These are phyloP conservation scores for Cephalotrichum gorgonifer DNA, from an alignment of 2,329 filamentous ascomycete species.

Conservation along the genomic window DNA sequence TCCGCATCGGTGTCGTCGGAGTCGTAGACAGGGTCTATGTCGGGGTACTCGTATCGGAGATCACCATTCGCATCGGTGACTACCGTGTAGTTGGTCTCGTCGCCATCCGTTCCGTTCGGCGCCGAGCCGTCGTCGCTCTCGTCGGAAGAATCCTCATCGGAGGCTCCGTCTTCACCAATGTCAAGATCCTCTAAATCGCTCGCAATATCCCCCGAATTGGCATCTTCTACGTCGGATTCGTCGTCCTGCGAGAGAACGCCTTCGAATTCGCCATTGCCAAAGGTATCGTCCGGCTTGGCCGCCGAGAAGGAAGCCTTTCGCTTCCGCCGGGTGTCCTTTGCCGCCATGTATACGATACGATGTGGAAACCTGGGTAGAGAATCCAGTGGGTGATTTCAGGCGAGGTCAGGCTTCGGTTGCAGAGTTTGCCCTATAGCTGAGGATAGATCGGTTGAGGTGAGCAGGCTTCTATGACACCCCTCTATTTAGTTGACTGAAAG, in stretches of 20 bases:
- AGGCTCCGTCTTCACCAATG: constrained; percentile 29
- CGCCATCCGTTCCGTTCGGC: constrained; percentile 23
- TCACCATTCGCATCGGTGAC: constrained; percentile 83
- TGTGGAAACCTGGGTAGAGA: not conserved
- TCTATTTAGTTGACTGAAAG: no score
- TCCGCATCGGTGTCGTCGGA: constrained; percentile 86
- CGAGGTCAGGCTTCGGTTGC: not conserved
- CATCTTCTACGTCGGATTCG: constrained; percentile 17
- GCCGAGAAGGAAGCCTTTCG: constrained; percentile 53
- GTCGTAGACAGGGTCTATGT: constrained; percentile 91
- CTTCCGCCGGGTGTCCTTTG: constrained; percentile 33
- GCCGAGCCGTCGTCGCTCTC: constrained; percentile 27
- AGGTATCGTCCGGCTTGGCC: constrained; percentile 44
- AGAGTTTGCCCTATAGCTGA: not conserved
- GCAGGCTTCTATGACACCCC: not conserved
- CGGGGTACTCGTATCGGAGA: constrained; percentile 81
- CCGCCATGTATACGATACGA: not conserved
- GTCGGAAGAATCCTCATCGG: constrained; percentile 21
- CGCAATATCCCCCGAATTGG: constrained; percentile 2
- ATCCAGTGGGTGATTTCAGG: not conserved
- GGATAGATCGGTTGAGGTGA: not conserved
- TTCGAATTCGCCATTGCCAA: constrained; percentile 42
- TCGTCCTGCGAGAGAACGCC: constrained; percentile 49
- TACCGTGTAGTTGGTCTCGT: constrained; percentile 35
- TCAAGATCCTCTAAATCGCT: constrained; percentile 17